Evolutionary conservation across 2,329 filamentous ascomycete species (phyloP).

Genomic region (Fusarium buharicum): DNA sequence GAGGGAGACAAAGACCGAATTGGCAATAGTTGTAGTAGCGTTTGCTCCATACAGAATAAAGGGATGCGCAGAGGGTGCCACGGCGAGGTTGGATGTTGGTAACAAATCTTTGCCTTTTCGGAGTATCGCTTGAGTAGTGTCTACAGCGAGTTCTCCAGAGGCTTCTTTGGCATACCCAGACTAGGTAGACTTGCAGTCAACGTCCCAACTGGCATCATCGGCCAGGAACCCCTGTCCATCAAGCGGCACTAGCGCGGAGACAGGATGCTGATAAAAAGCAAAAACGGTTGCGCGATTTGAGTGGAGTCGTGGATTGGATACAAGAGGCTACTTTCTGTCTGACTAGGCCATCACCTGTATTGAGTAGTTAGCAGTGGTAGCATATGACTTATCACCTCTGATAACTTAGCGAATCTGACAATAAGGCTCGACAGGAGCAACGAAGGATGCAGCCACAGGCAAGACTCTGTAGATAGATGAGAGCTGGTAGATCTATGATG

Average conservation of each 20-base stretch:
- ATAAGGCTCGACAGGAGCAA: slow-evolving; percentile 15
- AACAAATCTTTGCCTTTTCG: neutral
- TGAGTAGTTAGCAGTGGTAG: slow-evolving; percentile 18
- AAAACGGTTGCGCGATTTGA: slow-evolving; percentile 16
- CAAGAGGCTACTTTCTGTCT: slow-evolving; percentile 33
- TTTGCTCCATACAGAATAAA: slow-evolving; percentile 6
- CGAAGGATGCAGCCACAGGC: slow-evolving; percentile 16
- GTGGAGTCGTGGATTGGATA: slow-evolving; percentile 13
- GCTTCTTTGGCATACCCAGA: slow-evolving; percentile 1
- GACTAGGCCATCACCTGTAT: slow-evolving; percentile 38
- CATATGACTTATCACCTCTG: slow-evolving; percentile 39
- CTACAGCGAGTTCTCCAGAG: slow-evolving; percentile 5
- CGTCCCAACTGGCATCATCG: slow-evolving; percentile 6
- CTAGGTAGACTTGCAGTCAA: neutral
- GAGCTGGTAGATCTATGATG: slow-evolving; percentile 35
- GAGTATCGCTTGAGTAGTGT: neutral
- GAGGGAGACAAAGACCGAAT: slow-evolving; percentile 30
- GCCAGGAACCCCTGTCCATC: slow-evolving; percentile 24
- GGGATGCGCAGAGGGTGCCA: slow-evolving; percentile 8
- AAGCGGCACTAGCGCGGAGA: slow-evolving; percentile 23
- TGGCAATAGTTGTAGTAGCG: slow-evolving; percentile 9
- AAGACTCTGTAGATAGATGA: slow-evolving; percentile 30
- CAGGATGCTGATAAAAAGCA: slow-evolving; percentile 31
- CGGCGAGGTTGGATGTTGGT: neutral
- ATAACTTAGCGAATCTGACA: slow-evolving; percentile 13